Evolutionary conservation across 2,329 filamentous ascomycete genomes (phyloP), one percentile per base, ranked within the genome.

Genomic region (Aspergillus sp.): DNA sequence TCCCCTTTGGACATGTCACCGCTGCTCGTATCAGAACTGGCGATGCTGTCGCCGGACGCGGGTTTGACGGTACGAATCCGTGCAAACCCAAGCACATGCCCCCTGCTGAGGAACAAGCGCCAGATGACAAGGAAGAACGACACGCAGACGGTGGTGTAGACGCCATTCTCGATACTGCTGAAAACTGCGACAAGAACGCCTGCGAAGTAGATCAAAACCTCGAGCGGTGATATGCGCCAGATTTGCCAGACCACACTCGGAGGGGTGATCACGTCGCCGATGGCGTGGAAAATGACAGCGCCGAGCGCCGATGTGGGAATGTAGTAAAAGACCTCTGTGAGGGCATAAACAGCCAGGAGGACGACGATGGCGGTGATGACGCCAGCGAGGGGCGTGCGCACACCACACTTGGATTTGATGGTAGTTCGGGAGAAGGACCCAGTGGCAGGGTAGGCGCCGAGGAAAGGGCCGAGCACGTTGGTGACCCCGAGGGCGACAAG

Each of bases 351-450:
- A 14, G 88, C 86, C 4, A 94, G 65, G 0, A 95, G 70, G 2
- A 95, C 86, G 8, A 94, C 71, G 10, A 81, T 35, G 0, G 82
- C 86, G 5, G 86, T 93, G 41, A 94, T 82, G 25, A 94, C 72
- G 60, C 88, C 88, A 7, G 84, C 84, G 32, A 93, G 78, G 1
- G 88, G 88, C 0, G 86, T 93, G 11, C 85, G 77, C 2, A 93
- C 86, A 48, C 88, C 88, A 28, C 88, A 86, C 59, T 94, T 95
- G 4, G 86, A 88, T 58, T 93, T 89, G 63, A 95, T 93, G 31
- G 88, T 86, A 15, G 88, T 94, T 41, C 88, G 78, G 24, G 83
- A 91, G 68, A 95, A 95, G 2, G 88, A 94, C 1, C 88, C 88
- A 1, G 88, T 95, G 0, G 85, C 82, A 17, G 88, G 83, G 53